Percentiles rank a stretch among this genome's conserved stretches.
Evolutionary conservation across 768 basidiomycete species (phyloP).

Genomic region (Podaxis sp.): DNA sequence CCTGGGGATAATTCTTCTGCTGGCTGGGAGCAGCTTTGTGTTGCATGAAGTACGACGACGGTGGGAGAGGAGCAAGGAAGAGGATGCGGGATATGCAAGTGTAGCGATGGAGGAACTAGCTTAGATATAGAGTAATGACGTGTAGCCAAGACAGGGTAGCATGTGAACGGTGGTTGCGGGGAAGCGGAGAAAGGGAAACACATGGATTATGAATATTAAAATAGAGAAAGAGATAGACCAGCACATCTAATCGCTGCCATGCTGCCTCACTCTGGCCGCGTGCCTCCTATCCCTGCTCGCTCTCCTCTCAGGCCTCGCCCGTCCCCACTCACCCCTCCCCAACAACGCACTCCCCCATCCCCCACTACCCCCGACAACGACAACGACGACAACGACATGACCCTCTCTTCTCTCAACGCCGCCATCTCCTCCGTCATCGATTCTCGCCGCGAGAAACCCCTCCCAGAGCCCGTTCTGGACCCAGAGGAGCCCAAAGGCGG

Average conservation of each 20-base stretch:
- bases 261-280: conserved; percentile 9
- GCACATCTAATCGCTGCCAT: not conserved
- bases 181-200: not conserved
- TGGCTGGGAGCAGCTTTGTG: conserved; percentile 64
- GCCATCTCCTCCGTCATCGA: conserved; percentile 18
- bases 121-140: conserved; percentile 23
- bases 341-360: conserved; percentile 27
- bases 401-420: conserved; percentile 13
- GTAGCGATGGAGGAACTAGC: conserved; percentile 62
- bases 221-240: not conserved
- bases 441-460: conserved; percentile 23
- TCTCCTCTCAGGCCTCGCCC: conserved; percentile 36
- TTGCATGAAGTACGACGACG: conserved; percentile 79
- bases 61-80: conserved; percentile 69
- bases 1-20: conserved; percentile 62
- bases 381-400: conserved; percentile 14
- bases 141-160: not conserved
- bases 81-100: conserved; percentile 47
- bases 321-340: conserved; percentile 10
- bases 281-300: conserved; percentile 32
- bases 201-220: not conserved
- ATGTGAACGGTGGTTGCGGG: not conserved
- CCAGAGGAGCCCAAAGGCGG: conserved; percentile 15
- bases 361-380: conserved; percentile 15
- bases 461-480: conserved; percentile 11